Evolutionary conservation across 2,329 filamentous ascomycete species (phyloP).

Genomic region (Colletotrichum agaves): DNA sequence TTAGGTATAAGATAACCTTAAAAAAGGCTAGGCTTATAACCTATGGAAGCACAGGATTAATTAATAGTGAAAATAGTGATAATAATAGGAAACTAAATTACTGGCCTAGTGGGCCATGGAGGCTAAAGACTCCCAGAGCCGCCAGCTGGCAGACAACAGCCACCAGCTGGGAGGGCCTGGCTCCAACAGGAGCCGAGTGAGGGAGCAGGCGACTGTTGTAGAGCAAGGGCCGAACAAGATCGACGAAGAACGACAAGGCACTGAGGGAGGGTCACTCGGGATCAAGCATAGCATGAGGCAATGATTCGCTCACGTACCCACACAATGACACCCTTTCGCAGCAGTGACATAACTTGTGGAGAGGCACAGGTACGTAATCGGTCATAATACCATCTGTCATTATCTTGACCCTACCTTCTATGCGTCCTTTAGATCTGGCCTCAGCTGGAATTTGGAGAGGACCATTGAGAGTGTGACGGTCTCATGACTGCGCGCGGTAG

Average conservation of each 20-base stretch:
- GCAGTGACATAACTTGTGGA: constrained; percentile 32
- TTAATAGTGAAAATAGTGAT: too few relatives aligned
- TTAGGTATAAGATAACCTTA: too few relatives aligned
- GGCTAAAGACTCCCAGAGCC: too few relatives aligned
- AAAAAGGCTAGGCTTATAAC: too few relatives aligned
- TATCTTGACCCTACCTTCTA: neutral
- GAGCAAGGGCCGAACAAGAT: neutral
- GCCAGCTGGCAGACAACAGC: too few relatives aligned
- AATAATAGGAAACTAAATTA: too few relatives aligned
- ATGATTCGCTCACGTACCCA: neutral
- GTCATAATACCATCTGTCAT: constrained; percentile 3
- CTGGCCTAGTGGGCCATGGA: too few relatives aligned
- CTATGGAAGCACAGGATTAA: too few relatives aligned
- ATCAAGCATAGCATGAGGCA: neutral
- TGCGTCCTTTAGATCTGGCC: neutral
- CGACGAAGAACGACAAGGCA: constrained; percentile 1
- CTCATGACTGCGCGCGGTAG: neutral
- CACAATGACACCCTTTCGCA: constrained; percentile 19
- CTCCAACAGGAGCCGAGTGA: too few relatives aligned
- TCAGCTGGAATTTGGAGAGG: neutral
- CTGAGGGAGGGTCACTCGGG: neutral
- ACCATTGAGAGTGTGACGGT: neutral
- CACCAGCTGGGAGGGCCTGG: too few relatives aligned
- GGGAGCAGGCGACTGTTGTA: neutral
- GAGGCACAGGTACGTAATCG: neutral